Evolutionary conservation across 495 filamentous ascomycete species (phyloP).

Genomic region (Penicilliopsis zonata): DNA sequence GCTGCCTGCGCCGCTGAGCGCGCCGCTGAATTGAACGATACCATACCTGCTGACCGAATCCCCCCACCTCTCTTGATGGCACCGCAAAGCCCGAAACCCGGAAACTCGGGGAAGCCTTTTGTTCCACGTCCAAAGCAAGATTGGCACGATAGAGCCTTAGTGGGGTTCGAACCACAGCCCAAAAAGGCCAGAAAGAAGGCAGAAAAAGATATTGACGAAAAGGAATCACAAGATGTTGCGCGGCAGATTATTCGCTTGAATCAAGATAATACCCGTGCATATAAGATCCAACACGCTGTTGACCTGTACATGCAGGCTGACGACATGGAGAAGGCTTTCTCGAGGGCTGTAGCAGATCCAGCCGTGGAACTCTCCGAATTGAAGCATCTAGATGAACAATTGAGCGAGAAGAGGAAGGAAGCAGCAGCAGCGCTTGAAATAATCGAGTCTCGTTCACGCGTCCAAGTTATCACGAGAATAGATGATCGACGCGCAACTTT

Average conservation of each 20-base stretch:
- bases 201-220: conserved; percentile 2
- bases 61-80: conserved; percentile 10
- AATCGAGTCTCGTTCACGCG: too few relatives aligned
- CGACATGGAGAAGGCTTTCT: conserved; percentile 15
- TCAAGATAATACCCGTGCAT: conserved; percentile 14
- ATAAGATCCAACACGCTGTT: conserved; percentile 14
- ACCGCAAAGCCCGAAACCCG: conserved; percentile 7
- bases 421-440: too few relatives aligned
- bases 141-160: conserved; percentile 3
- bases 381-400: conserved; percentile 13
- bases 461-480: too few relatives aligned
- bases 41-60: conserved; percentile 26
- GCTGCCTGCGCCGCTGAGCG: conserved; percentile 23
- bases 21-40: conserved; percentile 18
- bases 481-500: conserved; percentile 13
- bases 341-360: conserved; percentile 18
- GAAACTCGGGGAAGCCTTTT: conserved; percentile 8
- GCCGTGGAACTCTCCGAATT: conserved; percentile 16
- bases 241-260: conserved; percentile 18
- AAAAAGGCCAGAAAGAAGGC: conserved; percentile 1
- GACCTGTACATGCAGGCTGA: conserved; percentile 15
- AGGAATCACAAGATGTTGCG: conserved; percentile 6
- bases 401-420: conserved; percentile 7
- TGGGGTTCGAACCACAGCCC: conserved; percentile 1
- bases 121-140: conserved; percentile 13